These are phyloP conservation scores for Boletellus ananas DNA, from an alignment of 768 basidiomycete genomes.

Conservation along the genomic window DNA sequence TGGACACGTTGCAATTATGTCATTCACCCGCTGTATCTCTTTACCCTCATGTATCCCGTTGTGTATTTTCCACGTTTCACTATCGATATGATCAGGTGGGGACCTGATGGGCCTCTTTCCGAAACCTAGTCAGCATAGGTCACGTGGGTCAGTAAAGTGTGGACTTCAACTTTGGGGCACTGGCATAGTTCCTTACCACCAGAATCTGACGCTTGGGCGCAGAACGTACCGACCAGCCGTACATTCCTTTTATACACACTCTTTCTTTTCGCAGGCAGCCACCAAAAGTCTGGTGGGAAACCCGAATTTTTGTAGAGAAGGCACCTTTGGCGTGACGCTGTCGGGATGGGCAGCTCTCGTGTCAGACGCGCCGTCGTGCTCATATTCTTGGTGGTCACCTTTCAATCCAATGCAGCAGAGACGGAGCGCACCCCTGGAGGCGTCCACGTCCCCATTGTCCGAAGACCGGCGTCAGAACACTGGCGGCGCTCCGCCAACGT, in stretches of 20 bases:
- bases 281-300: not conserved
- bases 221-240: not conserved
- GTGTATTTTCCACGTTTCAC: not conserved
- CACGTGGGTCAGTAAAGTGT: constrained; percentile 8
- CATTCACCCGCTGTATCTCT: constrained; percentile 5
- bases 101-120: no score
- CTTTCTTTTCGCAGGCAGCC: not conserved
- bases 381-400: not conserved
- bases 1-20: constrained; percentile 1
- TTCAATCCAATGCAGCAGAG: not conserved
- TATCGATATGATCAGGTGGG: constrained; percentile 1
- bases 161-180: not conserved
- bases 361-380: constrained; percentile 8
- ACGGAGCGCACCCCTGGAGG: constrained; percentile 14
- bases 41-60: constrained; percentile 9
- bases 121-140: not conserved
- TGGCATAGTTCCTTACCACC: not conserved
- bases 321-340: not conserved
- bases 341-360: constrained; percentile 12
- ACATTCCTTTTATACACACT: not conserved
- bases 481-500: constrained; percentile 8
- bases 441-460: constrained; percentile 24
- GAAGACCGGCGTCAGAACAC: not conserved
- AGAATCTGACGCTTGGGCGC: not conserved
- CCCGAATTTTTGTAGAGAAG: not conserved